phyloP scores from a whole-genome alignment of 1,139 yeast genomes.

The Yamadazyma dushanensis region DNA sequence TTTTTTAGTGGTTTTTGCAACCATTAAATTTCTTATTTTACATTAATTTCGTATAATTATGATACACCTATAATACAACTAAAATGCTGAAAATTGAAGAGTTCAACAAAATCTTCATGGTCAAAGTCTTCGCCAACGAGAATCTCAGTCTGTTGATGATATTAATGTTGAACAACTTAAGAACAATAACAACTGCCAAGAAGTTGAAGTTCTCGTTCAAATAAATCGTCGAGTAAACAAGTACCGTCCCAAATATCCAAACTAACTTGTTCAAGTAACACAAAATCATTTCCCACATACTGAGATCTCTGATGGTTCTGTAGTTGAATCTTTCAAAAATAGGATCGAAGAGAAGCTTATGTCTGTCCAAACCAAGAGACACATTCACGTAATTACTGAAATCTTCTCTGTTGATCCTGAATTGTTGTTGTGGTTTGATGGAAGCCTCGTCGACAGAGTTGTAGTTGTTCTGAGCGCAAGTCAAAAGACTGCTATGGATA shows the following conservation, averaged over 20 bases:
- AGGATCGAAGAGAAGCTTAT: conserved; percentile 18
- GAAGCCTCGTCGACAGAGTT: conserved; percentile 8
- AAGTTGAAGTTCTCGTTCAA: conserved; percentile 6
- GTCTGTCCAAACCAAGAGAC: conserved; percentile 14
- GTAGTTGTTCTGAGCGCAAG: conserved; percentile 4
- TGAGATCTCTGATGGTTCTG: conserved; percentile 11
- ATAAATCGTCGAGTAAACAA: conserved; percentile 11
- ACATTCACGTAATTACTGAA: conserved; percentile 14
- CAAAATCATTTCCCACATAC: conserved; percentile 8
- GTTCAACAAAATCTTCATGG: conserved; percentile 11
- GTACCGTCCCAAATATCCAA: conserved; percentile 14
- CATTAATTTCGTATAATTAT: neutral
- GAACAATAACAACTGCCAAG: conserved; percentile 10
- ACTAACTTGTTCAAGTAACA: conserved; percentile 10
- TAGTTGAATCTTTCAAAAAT: conserved; percentile 16
- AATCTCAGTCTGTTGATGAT: conserved; percentile 11
- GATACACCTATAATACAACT: conserved; percentile 9
- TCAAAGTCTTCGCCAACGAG: conserved; percentile 8
- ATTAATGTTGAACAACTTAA: conserved; percentile 18
- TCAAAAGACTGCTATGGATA: conserved; percentile 6
- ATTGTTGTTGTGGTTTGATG: neutral
- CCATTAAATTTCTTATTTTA: neutral
- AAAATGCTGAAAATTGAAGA: conserved; percentile 11
- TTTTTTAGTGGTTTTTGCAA: neutral
- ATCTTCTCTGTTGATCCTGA: conserved; percentile 9